These are phyloP conservation scores for Beauveria caledonica DNA, from an alignment of 2,329 filamentous ascomycete genomes.

Conservation along the genomic window DNA sequence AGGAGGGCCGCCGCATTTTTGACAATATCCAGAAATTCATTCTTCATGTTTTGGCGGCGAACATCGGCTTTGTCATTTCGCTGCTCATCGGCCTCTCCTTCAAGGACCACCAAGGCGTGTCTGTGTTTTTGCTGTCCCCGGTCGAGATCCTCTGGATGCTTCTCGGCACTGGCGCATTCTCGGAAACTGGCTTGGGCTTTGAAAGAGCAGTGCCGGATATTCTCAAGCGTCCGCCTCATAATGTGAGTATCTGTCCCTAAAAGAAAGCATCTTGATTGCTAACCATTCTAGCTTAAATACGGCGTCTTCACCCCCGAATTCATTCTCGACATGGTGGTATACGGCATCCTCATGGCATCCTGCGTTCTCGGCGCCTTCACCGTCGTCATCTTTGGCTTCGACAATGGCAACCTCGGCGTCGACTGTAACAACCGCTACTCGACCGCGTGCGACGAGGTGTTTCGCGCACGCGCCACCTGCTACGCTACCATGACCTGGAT, in stretches of 20 bases:
- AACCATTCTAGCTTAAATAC: slow-evolving; percentile 23
- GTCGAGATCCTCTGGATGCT: slow-evolving; percentile 70
- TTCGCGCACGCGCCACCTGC: slow-evolving; percentile 56
- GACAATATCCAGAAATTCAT: slow-evolving; percentile 68
- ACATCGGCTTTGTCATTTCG: slow-evolving; percentile 58
- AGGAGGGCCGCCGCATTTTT: slow-evolving; percentile 60
- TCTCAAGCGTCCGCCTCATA: slow-evolving; percentile 56
- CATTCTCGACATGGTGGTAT: slow-evolving; percentile 53
- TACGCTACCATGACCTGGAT: slow-evolving; percentile 63
- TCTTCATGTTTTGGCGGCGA: slow-evolving; percentile 56
- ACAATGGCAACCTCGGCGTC: slow-evolving; percentile 46
- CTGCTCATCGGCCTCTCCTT: slow-evolving; percentile 61
- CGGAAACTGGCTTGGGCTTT: slow-evolving; percentile 65
- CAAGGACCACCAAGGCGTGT: slow-evolving; percentile 55
- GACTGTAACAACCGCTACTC: slow-evolving; percentile 49
- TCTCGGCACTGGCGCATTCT: slow-evolving; percentile 62
- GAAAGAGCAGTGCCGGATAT: slow-evolving; percentile 60
- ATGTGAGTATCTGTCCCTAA: slow-evolving; percentile 26
- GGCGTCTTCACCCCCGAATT: slow-evolving; percentile 60
- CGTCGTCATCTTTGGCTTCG: slow-evolving; percentile 47
- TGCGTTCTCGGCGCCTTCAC: slow-evolving; percentile 50
- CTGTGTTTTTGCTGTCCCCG: slow-evolving; percentile 61
- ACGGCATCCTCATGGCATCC: slow-evolving; percentile 55
- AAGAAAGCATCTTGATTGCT: background rate
- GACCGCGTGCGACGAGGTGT: slow-evolving; percentile 46